Evolutionary conservation across 2,329 filamentous ascomycete species (phyloP), one percentile per base, ranked within the genome.

Genomic region (Phyllosticta citriasiana): DNA sequence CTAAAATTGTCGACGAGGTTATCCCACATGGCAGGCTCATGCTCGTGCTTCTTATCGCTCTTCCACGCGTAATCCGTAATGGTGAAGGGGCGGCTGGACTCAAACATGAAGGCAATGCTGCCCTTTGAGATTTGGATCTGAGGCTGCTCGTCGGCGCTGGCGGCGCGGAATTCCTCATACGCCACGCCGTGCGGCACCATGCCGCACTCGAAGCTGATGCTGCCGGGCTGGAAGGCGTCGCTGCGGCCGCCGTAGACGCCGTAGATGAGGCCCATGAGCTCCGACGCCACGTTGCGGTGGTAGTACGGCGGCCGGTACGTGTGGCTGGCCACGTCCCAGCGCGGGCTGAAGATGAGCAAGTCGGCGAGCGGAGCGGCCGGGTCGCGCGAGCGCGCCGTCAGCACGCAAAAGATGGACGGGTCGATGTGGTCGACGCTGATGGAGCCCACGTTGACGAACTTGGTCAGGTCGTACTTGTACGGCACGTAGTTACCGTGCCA

Each of bases 401-500:
- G 75, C 2, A 87, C 84, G 30, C 83, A 91, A 75, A 87, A 92
- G 71, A 92, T 91, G 64, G 82, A 86, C 0, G 88, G 88, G 69
- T 92, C 88, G 0, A 88, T 88, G 69, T 92, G 88, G 71, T 92
- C 88, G 69, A 84, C 89, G 7, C 84, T 87, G 65, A 89, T 84
- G 60, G 80, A 84, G 22, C 88, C 88, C 53, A 92, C 85, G 53
- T 84, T 84, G 74, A 87, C 88, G 79, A 91, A 92, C 33, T 87
- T 84, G 26, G 86, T 87, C 0, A 92, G 80, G 67, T 91, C 88
- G 76, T 92, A 92, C 74, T 92, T 92, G 80, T 85, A 90, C 0
- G 88, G 88, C 63, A 63, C 67, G 74, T 91, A 91, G 64, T 84
- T 88, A 53, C 88, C 88, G 69, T 92, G 88, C 88, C 88, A 92